A percentile compares a stretch with the other conserved stretches of the same genome.
Conservation (phyloP, 345 rosid genomes). For the Eutrema japonicum region DNA sequence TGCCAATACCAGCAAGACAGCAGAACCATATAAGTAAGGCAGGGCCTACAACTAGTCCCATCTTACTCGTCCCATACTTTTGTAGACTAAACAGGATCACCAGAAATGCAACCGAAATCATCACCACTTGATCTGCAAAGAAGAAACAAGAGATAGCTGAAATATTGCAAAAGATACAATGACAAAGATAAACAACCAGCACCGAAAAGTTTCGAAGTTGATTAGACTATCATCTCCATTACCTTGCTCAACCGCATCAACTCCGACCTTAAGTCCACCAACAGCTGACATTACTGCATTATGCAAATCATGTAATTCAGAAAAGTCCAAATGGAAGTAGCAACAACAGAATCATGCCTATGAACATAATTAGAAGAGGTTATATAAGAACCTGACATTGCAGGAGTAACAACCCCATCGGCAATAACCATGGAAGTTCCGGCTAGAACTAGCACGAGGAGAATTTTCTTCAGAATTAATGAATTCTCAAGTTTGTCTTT, state of each 20-base stretch:
- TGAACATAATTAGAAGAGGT: constrained; percentile 33
- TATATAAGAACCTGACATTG: constrained; percentile 86
- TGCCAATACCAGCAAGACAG: constrained; percentile 88
- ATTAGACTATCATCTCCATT: constrained; percentile 26
- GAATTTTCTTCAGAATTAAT: constrained; percentile 69
- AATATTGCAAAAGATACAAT: constrained; percentile 16
- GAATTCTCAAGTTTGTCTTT: constrained; percentile 95
- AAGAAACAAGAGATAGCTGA: constrained; percentile 42
- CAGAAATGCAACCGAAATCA: constrained; percentile 90
- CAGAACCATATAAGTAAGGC: constrained; percentile 98
- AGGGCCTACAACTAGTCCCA: constrained; percentile 92
- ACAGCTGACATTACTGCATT: constrained; percentile 94
- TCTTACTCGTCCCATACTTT: constrained; percentile 98
- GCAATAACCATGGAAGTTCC: constrained; percentile 99
- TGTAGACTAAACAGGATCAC: constrained; percentile 94
- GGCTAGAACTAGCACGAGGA: constrained; percentile 86
- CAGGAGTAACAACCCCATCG: constrained; percentile 96
- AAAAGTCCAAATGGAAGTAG: constrained; percentile 22
- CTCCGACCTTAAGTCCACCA: constrained; percentile 91
- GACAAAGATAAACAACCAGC: constrained; percentile 6
- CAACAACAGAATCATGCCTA: constrained; percentile 19
- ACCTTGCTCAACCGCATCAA: constrained; percentile 80
- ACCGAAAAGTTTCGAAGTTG: constrained; percentile 12
- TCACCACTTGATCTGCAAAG: constrained; percentile 87
- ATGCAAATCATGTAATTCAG: constrained; percentile 31